Conservation (phyloP, 1,139 yeast species). For the Yamadazyma songkhlaensis region DNA sequence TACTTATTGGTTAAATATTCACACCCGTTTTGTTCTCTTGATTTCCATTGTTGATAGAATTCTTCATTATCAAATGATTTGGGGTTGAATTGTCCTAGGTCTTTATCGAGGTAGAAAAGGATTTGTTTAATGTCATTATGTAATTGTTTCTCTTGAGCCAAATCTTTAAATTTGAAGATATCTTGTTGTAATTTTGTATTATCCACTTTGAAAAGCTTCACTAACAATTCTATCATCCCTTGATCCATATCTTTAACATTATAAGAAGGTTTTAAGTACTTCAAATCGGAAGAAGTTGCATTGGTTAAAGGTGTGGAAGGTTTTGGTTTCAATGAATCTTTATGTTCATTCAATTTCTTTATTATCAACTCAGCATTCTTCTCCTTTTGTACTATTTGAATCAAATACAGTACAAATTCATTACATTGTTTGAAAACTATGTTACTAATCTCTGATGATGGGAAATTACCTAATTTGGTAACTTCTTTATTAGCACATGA, state of each 20-base stretch:
- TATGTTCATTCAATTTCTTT: slow-evolving; percentile 42
- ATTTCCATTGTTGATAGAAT: slow-evolving; percentile 54
- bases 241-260: slow-evolving; percentile 49
- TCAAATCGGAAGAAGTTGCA: slow-evolving; percentile 12
- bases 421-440: slow-evolving; percentile 56
- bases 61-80: slow-evolving; percentile 40
- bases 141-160: slow-evolving; percentile 42
- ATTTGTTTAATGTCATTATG: slow-evolving; percentile 45
- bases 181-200: slow-evolving; percentile 48
- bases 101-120: slow-evolving; percentile 37
- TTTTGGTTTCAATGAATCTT: slow-evolving; percentile 35
- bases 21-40: slow-evolving; percentile 37
- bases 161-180: slow-evolving; percentile 37
- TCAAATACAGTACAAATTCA: slow-evolving; percentile 54
- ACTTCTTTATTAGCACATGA: slow-evolving; percentile 65
- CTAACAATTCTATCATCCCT: slow-evolving; percentile 33
- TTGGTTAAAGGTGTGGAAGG: slow-evolving; percentile 5
- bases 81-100: slow-evolving; percentile 37
- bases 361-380: slow-evolving; percentile 41
- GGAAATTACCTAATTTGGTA: slow-evolving; percentile 44
- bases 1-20: slow-evolving; percentile 37
- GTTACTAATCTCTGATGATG: slow-evolving; percentile 39
- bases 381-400: slow-evolving; percentile 44
- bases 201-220: slow-evolving; percentile 40
- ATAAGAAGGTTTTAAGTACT: slow-evolving; percentile 45